Percentiles rank a stretch among this genome's conserved stretches.
These are phyloP conservation scores for Orbilia ellipsospora DNA, from an alignment of 2,329 filamentous ascomycete species.

Conservation along the genomic window DNA sequence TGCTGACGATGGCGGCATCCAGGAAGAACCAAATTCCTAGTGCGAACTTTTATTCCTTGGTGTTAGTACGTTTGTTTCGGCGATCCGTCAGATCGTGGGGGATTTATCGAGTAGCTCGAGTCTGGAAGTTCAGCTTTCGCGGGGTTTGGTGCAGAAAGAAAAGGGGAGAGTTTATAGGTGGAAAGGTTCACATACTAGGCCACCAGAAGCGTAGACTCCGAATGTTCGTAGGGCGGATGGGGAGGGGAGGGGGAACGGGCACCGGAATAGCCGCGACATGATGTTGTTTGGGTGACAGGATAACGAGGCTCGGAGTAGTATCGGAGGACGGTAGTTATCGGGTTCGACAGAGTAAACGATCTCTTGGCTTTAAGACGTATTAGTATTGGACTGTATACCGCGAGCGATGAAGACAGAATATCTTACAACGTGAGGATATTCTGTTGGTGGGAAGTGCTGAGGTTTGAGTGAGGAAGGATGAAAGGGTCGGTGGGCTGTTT, in stretches of 20 bases:
- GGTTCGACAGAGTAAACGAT: background rate
- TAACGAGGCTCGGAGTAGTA: conserved; percentile 31
- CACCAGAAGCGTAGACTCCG: conserved; percentile 75
- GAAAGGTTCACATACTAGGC: conserved; percentile 67
- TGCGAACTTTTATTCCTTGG: conserved; percentile 68
- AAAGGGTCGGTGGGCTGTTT: background rate
- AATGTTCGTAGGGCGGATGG: conserved; percentile 72
- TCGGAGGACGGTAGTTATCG: conserved; percentile 5
- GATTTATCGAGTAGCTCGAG: background rate
- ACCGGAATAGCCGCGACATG: conserved; percentile 73
- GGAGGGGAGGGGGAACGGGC: conserved; percentile 75
- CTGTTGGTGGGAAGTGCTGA: conserved; percentile 3
- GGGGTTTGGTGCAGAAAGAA: background rate
- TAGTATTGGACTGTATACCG: background rate
- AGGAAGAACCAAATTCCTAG: conserved; percentile 77
- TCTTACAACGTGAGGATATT: background rate
- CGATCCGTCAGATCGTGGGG: conserved; percentile 4
- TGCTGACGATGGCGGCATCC: conserved; percentile 73
- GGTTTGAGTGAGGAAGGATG: conserved; percentile 8
- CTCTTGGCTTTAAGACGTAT: background rate
- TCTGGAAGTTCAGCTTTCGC: background rate
- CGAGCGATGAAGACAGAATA: background rate
- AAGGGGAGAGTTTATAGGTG: background rate
- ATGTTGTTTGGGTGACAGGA: conserved; percentile 16
- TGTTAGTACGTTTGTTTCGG: conserved; percentile 1